Percentiles rank a stretch among this genome's conserved stretches.
Conservation (phyloP, 2,329 filamentous ascomycete genomes). For the Colletotrichum somersetense region DNA sequence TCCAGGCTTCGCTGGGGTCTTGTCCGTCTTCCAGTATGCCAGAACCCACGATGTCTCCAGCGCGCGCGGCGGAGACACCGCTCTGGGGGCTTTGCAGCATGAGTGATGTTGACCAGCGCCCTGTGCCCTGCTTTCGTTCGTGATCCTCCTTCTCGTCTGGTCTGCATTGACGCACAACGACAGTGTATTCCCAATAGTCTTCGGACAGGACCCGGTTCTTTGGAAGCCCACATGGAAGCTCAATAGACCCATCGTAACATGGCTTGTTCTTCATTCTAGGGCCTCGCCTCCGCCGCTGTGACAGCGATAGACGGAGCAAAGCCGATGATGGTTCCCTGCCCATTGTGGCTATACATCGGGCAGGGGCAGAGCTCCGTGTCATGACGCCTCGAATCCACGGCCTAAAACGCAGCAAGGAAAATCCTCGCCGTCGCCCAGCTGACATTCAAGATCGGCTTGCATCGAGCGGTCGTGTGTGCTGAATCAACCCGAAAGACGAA, state of each 20-base stretch:
- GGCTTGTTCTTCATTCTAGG: conserved; percentile 27
- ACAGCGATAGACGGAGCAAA: conserved; percentile 13
- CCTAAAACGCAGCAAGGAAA: background rate
- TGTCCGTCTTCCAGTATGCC: background rate
- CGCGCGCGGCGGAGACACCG: background rate
- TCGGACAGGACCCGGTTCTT: conserved; percentile 17
- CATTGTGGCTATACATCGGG: conserved; percentile 8
- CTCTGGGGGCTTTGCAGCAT: background rate
- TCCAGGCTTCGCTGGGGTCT: conserved; percentile 22
- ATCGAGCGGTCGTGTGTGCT: background rate
- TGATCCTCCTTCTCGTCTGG: background rate
- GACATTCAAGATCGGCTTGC: background rate
- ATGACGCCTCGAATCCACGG: background rate
- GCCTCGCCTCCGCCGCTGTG: conserved; percentile 11
- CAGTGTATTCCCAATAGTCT: background rate
- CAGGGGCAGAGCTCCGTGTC: conserved; percentile 11
- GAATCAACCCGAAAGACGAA: background rate
- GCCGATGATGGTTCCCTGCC: conserved; percentile 14
- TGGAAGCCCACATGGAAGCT: conserved; percentile 15
- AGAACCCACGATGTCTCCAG: conserved; percentile 13
- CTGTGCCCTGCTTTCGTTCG: conserved; percentile 2
- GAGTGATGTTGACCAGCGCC: background rate
- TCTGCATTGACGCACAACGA: conserved; percentile 6
- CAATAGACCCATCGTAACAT: conserved; percentile 24
- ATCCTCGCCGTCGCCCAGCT: background rate